Conservation (phyloP, 768 basidiomycete genomes). For the Tubosaeta brunneosetosa region DNA sequence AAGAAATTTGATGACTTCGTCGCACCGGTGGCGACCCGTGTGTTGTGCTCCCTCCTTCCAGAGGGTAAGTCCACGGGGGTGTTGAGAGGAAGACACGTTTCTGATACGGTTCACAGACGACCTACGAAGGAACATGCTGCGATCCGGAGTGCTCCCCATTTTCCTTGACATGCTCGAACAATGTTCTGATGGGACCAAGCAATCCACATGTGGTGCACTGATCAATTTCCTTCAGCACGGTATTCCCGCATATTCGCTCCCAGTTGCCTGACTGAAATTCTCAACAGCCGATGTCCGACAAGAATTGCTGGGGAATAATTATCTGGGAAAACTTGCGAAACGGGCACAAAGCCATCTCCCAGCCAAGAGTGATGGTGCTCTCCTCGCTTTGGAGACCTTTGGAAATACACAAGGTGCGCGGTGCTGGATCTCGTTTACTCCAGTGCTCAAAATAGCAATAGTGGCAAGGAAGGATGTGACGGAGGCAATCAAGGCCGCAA, state of each 20-base stretch:
- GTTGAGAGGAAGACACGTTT: neutral
- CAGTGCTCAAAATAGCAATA: neutral
- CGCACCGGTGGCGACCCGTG: constrained; percentile 23
- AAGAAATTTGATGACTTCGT: constrained; percentile 26
- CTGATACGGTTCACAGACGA: constrained; percentile 14
- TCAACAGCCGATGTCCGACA: constrained; percentile 8
- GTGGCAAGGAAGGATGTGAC: constrained; percentile 7
- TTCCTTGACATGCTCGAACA: constrained; percentile 19
- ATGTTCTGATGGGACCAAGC: constrained; percentile 19
- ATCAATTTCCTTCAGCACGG: constrained; percentile 16
- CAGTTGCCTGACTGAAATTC: neutral
- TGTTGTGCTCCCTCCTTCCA: constrained; percentile 20
- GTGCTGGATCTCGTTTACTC: neutral
- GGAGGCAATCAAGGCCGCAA: constrained; percentile 11
- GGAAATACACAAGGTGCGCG: constrained; percentile 6
- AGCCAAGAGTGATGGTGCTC: constrained; percentile 15
- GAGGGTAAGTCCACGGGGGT: constrained; percentile 13
- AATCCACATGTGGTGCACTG: constrained; percentile 10
- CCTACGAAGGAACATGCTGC: constrained; percentile 17
- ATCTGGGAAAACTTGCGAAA: constrained; percentile 14
- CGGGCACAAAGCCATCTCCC: constrained; percentile 5
- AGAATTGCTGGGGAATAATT: constrained; percentile 3
- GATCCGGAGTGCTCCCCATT: constrained; percentile 8
- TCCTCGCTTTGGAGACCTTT: constrained; percentile 14
- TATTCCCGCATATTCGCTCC: neutral